Base-by-base conservation (phyloP, 140 eudicot genomes). In the Stevia rebaudiana region DNA sequence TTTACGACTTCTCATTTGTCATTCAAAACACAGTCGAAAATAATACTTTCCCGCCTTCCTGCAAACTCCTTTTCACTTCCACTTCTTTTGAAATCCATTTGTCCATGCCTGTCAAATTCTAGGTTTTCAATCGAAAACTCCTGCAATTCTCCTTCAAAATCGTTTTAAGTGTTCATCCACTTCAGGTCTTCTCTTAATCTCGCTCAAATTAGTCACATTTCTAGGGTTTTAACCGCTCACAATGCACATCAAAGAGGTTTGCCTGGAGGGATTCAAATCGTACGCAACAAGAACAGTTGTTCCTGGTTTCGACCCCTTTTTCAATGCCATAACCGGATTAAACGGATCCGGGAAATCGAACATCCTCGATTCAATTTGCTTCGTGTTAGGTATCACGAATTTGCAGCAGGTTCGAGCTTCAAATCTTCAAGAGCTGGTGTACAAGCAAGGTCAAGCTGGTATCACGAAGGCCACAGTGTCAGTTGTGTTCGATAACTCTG, bases 401-500 rank as follows among this genome's bases (percentile, higher is more conserved):
- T 70, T 94, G 84, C 95, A 86, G 79, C 99, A 94, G 70, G 99
- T 94, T 61, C 74, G 99, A 72, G 95, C 95, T 68, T 83, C 99
- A 1, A 94, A 94, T 74, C 73, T 94, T 8, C 99, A 94, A 78
- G 99, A 94, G 76, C 76, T 94, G 48, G 99, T 94, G 35, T 94
- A 94, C 74, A 94, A 94, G 81, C 99, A 94, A 72, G 99, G 99
- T 5, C 99, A 94, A 59, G 99, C 99, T 62, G 99, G 99, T 12
- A 94, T 94, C 55, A 94, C 99, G 0, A 94, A 94, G 69, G 99
- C 99, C 6, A 94, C 99, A 0, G 99, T 94, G 3, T 94, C 99
- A 0, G 80, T 94, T 70, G 94, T 94, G 51, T 94, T 94, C 36
- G 99, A 94, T 73, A 94, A 94, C 66, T 81, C 94, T 0, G 95